phyloP scores from a whole-genome alignment of 1,284 basidiomycete genomes.

The Papiliotrema nemorosa region DNA sequence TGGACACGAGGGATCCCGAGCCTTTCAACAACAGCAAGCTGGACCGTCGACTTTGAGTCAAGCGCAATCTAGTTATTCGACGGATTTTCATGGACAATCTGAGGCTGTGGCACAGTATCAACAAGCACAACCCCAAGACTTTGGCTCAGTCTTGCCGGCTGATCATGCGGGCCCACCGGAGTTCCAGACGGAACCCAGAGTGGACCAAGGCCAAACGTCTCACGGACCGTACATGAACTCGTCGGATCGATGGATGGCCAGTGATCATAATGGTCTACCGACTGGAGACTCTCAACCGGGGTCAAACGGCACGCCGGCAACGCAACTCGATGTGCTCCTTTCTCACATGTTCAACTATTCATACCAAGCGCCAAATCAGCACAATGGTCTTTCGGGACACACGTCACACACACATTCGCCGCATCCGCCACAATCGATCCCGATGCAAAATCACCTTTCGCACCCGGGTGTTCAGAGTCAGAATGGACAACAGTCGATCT shows the following conservation, averaged over 20 bases:
- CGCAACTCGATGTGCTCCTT: constrained; percentile 5
- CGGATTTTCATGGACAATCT: too few species aligned
- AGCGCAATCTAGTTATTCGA: background rate
- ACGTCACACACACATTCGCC: too few species aligned
- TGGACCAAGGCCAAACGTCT: background rate
- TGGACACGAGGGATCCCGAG: background rate
- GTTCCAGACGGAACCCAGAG: background rate
- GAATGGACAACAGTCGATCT: too few species aligned
- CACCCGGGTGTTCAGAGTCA: too few species aligned
- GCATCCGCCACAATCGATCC: too few species aligned
- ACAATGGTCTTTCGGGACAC: too few species aligned
- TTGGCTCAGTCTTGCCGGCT: too few species aligned
- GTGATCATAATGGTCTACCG: constrained; percentile 4
- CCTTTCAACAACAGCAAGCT: background rate
- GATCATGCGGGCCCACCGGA: too few species aligned
- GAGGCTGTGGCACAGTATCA: too few species aligned
- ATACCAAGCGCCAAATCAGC: background rate
- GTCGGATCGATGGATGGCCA: constrained; percentile 40
- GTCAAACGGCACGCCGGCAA: background rate
- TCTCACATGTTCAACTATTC: constrained; percentile 11
- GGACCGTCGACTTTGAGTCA: too few species aligned
- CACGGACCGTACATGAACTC: constrained; percentile 32
- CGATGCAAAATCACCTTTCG: too few species aligned
- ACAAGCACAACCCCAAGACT: too few species aligned
- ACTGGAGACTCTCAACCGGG: background rate